These are phyloP conservation scores for Pichia sporocuriosa DNA, from an alignment of 805 yeast genomes.

Conservation along the genomic window DNA sequence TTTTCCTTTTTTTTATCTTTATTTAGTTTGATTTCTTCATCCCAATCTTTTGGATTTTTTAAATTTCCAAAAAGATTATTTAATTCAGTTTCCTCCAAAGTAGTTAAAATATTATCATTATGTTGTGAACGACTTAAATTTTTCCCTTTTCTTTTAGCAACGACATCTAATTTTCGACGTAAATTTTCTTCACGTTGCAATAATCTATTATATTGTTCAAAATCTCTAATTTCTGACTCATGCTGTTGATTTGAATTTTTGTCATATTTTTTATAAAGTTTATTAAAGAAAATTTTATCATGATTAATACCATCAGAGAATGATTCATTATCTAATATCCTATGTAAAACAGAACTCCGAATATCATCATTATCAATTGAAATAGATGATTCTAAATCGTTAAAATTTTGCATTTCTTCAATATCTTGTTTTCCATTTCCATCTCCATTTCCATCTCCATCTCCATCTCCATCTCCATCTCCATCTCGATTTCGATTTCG, in stretches of 20 bases:
- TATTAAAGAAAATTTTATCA: constrained; percentile 18
- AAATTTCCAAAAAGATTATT: constrained; percentile 15
- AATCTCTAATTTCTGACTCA: constrained; percentile 21
- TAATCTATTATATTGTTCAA: constrained; percentile 23
- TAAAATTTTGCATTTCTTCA: too few species aligned
- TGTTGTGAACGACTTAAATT: not conserved
- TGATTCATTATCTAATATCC: constrained; percentile 19
- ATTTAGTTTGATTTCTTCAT: too few species aligned
- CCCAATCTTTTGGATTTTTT: constrained; percentile 10
- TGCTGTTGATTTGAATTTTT: not conserved
- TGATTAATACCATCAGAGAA: constrained; percentile 6
- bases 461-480: too few species aligned
- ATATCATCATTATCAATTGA: constrained; percentile 16
- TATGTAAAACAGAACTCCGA: constrained; percentile 19
- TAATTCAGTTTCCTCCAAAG: constrained; percentile 21
- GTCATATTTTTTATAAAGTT: constrained; percentile 20
- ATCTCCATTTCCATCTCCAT: too few species aligned
- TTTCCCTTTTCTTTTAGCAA: constrained; percentile 9
- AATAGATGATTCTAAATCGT: too few species aligned
- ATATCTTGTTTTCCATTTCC: too few species aligned
- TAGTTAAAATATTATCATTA: constrained; percentile 12
- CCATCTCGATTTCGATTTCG: too few species aligned
- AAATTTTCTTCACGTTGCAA: constrained; percentile 24
- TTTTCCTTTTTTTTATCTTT: not conserved
- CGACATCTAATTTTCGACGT: constrained; percentile 14